phyloP scores from a whole-genome alignment of 139 green algal genomes.

The Auxenochlorella pyrenoidosa region DNA sequence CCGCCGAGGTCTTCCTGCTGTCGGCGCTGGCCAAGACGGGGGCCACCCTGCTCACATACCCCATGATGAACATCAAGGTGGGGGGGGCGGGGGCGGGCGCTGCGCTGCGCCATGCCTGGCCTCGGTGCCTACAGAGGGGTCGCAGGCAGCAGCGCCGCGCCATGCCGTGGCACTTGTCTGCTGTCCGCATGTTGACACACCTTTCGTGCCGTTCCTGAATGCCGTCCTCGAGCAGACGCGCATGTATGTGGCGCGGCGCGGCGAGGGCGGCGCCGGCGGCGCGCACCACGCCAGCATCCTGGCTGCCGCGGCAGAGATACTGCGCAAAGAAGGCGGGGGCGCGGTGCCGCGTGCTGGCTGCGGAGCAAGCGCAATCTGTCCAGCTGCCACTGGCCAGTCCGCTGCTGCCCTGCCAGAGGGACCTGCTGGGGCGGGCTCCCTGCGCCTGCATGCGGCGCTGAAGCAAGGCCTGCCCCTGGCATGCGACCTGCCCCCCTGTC shows the following conservation, averaged over 20 bases:
- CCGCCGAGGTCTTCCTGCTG: constrained; percentile 87
- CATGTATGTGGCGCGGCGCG: constrained; percentile 62
- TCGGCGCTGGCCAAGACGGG: constrained; percentile 91
- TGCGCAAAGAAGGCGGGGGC: constrained; percentile 60
- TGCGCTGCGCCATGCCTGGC: no score
- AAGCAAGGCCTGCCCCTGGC: background rate
- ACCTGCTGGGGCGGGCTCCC: background rate
- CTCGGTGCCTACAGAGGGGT: no score
- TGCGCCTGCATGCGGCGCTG: background rate
- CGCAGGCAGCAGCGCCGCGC: no score
- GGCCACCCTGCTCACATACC: constrained; percentile 94
- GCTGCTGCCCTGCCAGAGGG: no score
- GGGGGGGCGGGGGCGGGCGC: no score
- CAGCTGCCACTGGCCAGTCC: no score
- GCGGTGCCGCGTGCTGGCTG: background rate
- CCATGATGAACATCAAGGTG: constrained; percentile 91
- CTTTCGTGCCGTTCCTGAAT: background rate
- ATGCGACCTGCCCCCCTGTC: background rate
- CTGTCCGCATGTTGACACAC: background rate
- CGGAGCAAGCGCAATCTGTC: background rate
- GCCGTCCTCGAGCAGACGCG: constrained; percentile 44
- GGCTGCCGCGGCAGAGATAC: constrained; percentile 72
- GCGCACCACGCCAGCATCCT: constrained; percentile 71
- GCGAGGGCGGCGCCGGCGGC: constrained; percentile 8
- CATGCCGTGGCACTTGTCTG: no score